Evolutionary conservation across 225 moss, liverwort and hornwort genomes (phyloP), one percentile per base, ranked within the genome.

Genomic region (Bryoerythrophyllum caledonicum): DNA sequence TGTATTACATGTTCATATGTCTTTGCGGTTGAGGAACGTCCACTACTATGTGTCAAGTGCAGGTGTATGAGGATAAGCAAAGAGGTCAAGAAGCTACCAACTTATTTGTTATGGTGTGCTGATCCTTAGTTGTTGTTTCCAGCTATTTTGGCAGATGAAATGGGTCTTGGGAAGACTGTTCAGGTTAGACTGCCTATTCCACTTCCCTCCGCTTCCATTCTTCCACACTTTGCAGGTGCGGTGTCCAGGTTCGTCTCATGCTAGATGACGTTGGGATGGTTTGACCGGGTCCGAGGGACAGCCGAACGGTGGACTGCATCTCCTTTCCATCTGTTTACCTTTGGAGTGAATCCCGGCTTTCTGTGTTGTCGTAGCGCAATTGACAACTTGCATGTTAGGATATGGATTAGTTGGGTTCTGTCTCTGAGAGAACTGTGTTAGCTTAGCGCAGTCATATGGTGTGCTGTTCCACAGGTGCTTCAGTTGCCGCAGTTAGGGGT

Each of bases 141-240:
- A 80, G 96, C 96, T 76, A 97, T 97, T 81, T 74, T 97, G 73
- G 96, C 96, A 57, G 94, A 97, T 80, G 96, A 97, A 83, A 97
- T 97, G 96, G 96, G 96, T 68, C 92, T 97, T 44, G 96, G 96
- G 37, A 97, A 97, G 82, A 97, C 96, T 63, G 96, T 97, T 65
- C 96, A 97, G 88, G 88, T 88, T 68, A 78, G 80, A 71, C 57
- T 57, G 53, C 80, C 58, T 56, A 59, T 76, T 65, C 58, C 73
- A 51, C 44, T 70, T 59, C 63, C 32, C 76, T 74, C 53, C 27
- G 70, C 34, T 34, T 43, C 41, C 21, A 57, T 58, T 58, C 52
- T 7, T 76, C 46, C 68, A 3, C 41, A 40, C 41, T 73, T 57
- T 37, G 10, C n/a, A 67, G 35, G 48, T 62, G 76, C 38, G 56